Percentiles rank a stretch among this genome's conserved stretches.
phyloP scores from a whole-genome alignment of 1,284 basidiomycete genomes.

The Rugosomyces carneus region DNA sequence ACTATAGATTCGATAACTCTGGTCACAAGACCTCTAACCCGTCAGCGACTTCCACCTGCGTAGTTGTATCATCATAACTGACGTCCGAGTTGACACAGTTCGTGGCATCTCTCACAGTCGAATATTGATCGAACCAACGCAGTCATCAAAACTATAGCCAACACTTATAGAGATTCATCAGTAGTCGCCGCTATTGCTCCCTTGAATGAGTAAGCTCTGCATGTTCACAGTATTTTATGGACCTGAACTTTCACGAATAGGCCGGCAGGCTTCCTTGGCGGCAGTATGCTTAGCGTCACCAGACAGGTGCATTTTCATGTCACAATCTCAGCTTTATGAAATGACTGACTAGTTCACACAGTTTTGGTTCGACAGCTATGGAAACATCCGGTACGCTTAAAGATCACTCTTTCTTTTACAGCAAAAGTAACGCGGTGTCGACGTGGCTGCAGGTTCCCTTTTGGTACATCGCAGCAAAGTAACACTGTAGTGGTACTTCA shows the following conservation, averaged over 20 bases:
- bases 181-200: slow-evolving; percentile 73
- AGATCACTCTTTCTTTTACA: background rate
- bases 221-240: background rate
- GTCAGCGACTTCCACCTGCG: slow-evolving; percentile 21
- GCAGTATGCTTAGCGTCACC: slow-evolving; percentile 47
- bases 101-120: slow-evolving; percentile 64
- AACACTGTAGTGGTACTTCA: slow-evolving; percentile 69
- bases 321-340: background rate
- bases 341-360: slow-evolving; percentile 14
- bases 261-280: slow-evolving; percentile 69
- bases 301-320: slow-evolving; percentile 38
- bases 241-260: slow-evolving; percentile 31
- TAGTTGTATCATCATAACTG: slow-evolving; percentile 3
- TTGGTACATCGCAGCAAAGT: slow-evolving; percentile 49
- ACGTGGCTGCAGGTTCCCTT: slow-evolving; percentile 36
- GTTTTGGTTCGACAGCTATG: slow-evolving; percentile 72
- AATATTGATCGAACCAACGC: slow-evolving; percentile 69
- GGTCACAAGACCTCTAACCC: slow-evolving; percentile 63
- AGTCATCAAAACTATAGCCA: slow-evolving; percentile 60
- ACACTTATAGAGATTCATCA: slow-evolving; percentile 50
- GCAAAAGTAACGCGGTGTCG: background rate
- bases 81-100: slow-evolving; percentile 19
- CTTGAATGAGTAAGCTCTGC: slow-evolving; percentile 63
- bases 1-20: slow-evolving; percentile 76
- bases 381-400: slow-evolving; percentile 58